Conservation (phyloP, 306 rosid species). For the Alnus rubra region DNA sequence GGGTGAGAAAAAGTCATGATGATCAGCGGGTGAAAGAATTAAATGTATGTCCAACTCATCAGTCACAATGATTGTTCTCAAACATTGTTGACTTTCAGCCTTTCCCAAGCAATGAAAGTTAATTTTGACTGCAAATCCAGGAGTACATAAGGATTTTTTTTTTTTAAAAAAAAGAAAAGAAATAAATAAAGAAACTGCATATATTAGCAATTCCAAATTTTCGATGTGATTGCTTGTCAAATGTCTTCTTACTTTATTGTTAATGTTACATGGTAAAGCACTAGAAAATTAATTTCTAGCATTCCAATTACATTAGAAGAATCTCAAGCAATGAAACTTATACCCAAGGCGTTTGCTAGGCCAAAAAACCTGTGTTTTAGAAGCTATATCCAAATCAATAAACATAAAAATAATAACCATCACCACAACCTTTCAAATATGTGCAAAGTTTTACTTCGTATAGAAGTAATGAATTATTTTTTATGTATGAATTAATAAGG, state of each 20-base stretch:
- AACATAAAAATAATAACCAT: background rate
- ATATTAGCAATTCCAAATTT: background rate
- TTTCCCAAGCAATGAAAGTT: background rate
- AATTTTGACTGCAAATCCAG: background rate
- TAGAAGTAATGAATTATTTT: background rate
- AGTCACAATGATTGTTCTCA: background rate
- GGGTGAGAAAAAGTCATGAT: background rate
- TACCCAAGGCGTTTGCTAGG: background rate
- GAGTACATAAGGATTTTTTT: background rate
- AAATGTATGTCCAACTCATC: background rate
- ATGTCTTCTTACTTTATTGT: background rate
- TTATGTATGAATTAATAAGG: conserved; percentile 47
- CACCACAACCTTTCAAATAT: background rate
- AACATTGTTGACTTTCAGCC: background rate
- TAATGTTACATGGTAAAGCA: background rate
- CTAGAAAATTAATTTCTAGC: background rate
- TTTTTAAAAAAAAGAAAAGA: background rate
- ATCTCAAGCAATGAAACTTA: background rate
- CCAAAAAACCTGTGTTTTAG: background rate
- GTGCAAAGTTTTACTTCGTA: background rate
- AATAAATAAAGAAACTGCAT: background rate
- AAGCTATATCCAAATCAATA: background rate
- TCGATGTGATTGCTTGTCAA: background rate
- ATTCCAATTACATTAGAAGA: background rate
- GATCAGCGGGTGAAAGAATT: background rate